Conservation (phyloP, 352 stramenopile genomes). For the Globisporangium spiculum region DNA sequence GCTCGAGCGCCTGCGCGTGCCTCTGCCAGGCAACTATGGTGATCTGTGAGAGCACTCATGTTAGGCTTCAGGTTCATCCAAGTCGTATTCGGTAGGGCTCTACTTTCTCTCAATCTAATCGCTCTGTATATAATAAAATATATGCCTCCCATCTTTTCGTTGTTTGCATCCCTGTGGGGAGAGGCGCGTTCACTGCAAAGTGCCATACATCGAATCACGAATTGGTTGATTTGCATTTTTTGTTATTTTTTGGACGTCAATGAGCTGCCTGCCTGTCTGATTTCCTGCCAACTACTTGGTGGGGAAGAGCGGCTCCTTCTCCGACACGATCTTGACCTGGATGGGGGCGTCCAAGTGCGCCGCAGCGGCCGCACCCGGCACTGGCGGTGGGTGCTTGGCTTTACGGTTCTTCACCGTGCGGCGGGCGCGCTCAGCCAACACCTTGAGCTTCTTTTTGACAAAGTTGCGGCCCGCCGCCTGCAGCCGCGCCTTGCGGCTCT, state of each 20-base stretch:
- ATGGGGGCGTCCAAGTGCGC: conserved; percentile 25
- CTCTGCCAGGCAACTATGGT: conserved; percentile 35
- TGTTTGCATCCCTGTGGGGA: background rate
- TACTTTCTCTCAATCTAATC: background rate
- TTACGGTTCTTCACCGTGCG: conserved; percentile 35
- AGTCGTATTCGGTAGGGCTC: background rate
- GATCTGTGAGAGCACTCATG: conserved; percentile 23
- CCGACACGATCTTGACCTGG: conserved; percentile 35
- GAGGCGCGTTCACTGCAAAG: background rate
- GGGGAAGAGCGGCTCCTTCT: conserved; percentile 26
- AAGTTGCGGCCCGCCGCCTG: conserved; percentile 32
- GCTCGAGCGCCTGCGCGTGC: conserved; percentile 50
- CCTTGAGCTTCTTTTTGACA: conserved; percentile 53
- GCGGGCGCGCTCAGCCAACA: conserved; percentile 49
- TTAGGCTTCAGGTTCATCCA: background rate
- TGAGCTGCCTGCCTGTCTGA: background rate
- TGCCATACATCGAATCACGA: background rate
- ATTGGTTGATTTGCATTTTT: background rate
- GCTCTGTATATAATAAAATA: conserved; percentile 8
- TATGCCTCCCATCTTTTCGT: background rate
- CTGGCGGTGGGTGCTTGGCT: conserved; percentile 6
- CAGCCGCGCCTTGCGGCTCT: conserved; percentile 31
- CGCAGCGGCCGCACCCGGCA: background rate
- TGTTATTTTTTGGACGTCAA: conserved; percentile 2
- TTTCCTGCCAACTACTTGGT: conserved; percentile 8